Evolutionary conservation across 768 basidiomycete genomes (phyloP), one percentile per base, ranked within the genome.

Genomic region (Tricholoma furcatifolium): DNA sequence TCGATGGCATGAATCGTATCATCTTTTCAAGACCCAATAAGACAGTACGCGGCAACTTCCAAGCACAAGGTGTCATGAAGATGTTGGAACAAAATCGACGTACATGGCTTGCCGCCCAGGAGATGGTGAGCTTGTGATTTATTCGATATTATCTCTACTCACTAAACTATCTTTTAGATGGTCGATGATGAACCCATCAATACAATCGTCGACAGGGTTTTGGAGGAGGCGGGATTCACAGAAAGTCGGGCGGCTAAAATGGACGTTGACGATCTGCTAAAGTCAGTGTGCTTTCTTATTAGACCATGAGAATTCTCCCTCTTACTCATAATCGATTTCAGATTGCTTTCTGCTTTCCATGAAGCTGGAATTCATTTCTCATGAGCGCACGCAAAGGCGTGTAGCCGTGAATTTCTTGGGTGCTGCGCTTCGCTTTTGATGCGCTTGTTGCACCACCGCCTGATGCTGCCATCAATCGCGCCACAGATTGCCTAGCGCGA

Each of bases 41-140:
- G 73, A 92, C 84, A 6, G 74, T 93, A 0, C 83, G 93, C 62
- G 93, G 87, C 9, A 91, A 86, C 60, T 98, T 99, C 66, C 82
- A 83, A 76, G 94, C 94, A 15, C 96, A 93, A 66, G 97, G 96
- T 5, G 93, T 99, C 30, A 79, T 90, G 66, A 89, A 93, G 61
- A 91, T 98, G 90, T 70, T 98, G 56, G 94, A 97, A 69, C 83
- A 84, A 61, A 98, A 98, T 67, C 88, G 88, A 77, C 82, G 85
- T 70, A 96, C 94, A 24, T 97, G 92, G 93, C 86, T 90, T 64
- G 83, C 93, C 2, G 79, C 89, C 62, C 85, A 88, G 59, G 76
- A 87, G 59, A 79, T 82, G 79, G 84, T 83, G 38, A 32, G 62
- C 41, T 15, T 36, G 6, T 27, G 4, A 7, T 43, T 21, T 11